Base-by-base conservation (phyloP, 441 rosid species). In the Syzygium malaccense region DNA sequence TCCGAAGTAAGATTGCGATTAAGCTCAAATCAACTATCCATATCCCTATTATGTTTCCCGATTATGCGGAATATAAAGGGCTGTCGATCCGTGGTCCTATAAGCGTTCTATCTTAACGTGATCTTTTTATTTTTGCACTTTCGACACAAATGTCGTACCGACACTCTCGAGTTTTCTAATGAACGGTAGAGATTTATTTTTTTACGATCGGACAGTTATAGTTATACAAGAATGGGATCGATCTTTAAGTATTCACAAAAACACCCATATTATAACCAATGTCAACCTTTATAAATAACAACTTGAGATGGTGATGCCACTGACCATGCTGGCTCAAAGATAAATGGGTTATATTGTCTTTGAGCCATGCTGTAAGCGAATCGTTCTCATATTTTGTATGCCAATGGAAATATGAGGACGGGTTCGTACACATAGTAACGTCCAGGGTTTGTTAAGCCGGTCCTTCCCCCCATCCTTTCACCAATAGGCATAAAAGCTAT, bases 41-140 rank as follows among this genome's bases (percentile, higher is more conserved):
- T 28, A 60, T 30, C 32, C 17, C 17, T 26, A 28, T 5, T 13
- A 28, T 28, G 66, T 28, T 60, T 60, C 66, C n/a, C 18, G 0
- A 28, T 60, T 28, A 28, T 18, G 6, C 6, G 28, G 66, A 13
- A 60, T 3, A 0, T 60, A 28, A 60, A 5, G 15, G 8, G 18
- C 0, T 13, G 62, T 25, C 0, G 0, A 57, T 57, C 0, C n/a
- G 5, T 1, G 12, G 12, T 57, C n/a, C 12, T 11, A 6, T 28
- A 60, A 60, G 8, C 32, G 3, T 28, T 60, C 28, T 0, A 60
- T 57, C n/a, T 25, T 2, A 25, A 57, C 14, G 26, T 28, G 48
- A 60, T 4, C 28, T 57, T 60, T 6, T 3, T 60, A 28, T 60
- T 12, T 60, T 28, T 3, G 0, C 14, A 60, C 32, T 60, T 28